Percentiles rank a stretch among this genome's conserved stretches.
phyloP scores from a whole-genome alignment of 495 filamentous ascomycete genomes.

The Talaromyces wortmannii region DNA sequence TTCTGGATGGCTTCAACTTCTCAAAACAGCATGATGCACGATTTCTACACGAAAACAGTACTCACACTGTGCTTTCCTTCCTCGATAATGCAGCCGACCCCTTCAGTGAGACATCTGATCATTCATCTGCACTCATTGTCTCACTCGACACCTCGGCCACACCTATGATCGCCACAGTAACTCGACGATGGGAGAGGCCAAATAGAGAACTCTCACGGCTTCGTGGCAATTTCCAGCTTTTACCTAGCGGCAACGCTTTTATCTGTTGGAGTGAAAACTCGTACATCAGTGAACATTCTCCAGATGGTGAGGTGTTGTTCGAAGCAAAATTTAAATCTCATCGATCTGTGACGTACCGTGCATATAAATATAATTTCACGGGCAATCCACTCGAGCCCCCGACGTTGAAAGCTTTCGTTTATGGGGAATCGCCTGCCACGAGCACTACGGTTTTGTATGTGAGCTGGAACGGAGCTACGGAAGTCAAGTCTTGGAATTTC shows the following conservation, averaged over 20 bases:
- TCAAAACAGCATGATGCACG: conserved; percentile 46
- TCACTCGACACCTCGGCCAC: conserved; percentile 28
- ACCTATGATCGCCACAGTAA: conserved; percentile 21
- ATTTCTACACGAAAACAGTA: conserved; percentile 26
- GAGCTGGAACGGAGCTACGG: conserved; percentile 13
- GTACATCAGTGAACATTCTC: conserved; percentile 37
- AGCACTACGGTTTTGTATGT: conserved; percentile 11
- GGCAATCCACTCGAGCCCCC: conserved; percentile 2
- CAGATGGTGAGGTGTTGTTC: conserved; percentile 34
- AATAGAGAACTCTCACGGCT: conserved; percentile 30
- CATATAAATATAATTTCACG: conserved; percentile 12
- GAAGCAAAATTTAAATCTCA: conserved; percentile 9
- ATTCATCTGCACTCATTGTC: conserved; percentile 40
- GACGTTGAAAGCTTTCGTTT: conserved; percentile 3
- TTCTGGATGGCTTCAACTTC: conserved; percentile 27
- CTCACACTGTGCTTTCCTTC: conserved; percentile 28
- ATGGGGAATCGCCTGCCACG: neutral
- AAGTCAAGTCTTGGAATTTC: conserved; percentile 10
- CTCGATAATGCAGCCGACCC: conserved; percentile 37
- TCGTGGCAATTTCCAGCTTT: conserved; percentile 45
- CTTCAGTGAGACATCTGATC: conserved; percentile 14
- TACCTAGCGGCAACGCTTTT: conserved; percentile 38
- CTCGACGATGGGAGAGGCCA: conserved; percentile 18
- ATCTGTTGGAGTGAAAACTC: conserved; percentile 43
- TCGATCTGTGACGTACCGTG: conserved; percentile 12